Conservation (phyloP, 2,329 filamentous ascomycete genomes). For the Salinomyces thailandicus region DNA sequence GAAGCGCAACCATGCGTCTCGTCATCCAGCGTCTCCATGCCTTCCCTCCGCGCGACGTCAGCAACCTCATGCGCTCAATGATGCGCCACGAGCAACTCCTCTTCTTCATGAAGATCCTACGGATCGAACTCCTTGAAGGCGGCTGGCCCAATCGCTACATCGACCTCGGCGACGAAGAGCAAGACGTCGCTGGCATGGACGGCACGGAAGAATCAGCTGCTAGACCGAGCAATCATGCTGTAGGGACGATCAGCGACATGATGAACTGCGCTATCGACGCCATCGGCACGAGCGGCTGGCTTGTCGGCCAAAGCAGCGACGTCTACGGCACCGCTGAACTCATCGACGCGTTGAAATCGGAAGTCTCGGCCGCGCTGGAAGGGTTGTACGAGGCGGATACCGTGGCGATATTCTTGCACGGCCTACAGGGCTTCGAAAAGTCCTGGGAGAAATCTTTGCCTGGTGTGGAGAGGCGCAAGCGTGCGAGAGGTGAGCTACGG, state of each 20-base stretch:
- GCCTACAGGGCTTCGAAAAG: background rate
- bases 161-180: conserved; percentile 43
- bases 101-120: conserved; percentile 60
- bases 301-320: conserved; percentile 47
- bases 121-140: conserved; percentile 61
- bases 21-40: conserved; percentile 60
- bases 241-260: conserved; percentile 60
- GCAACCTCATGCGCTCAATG: conserved; percentile 52
- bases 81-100: conserved; percentile 59
- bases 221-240: conserved; percentile 52
- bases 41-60: conserved; percentile 51
- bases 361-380: conserved; percentile 61
- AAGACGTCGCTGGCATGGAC: conserved; percentile 48
- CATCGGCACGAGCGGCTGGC: conserved; percentile 63
- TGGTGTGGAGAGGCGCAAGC: conserved; percentile 1
- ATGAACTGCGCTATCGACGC: conserved; percentile 66
- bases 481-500: background rate
- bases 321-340: conserved; percentile 52
- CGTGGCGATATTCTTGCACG: background rate
- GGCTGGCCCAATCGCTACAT: conserved; percentile 46
- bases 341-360: conserved; percentile 53
- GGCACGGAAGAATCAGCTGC: conserved; percentile 34
- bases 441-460: background rate
- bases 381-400: conserved; percentile 37
- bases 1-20: conserved; percentile 54